Percentiles rank a stretch among this genome's conserved stretches.
Evolutionary conservation across 108 stramenopile species (phyloP).

Genomic region (Nitzschia inconspicua): DNA sequence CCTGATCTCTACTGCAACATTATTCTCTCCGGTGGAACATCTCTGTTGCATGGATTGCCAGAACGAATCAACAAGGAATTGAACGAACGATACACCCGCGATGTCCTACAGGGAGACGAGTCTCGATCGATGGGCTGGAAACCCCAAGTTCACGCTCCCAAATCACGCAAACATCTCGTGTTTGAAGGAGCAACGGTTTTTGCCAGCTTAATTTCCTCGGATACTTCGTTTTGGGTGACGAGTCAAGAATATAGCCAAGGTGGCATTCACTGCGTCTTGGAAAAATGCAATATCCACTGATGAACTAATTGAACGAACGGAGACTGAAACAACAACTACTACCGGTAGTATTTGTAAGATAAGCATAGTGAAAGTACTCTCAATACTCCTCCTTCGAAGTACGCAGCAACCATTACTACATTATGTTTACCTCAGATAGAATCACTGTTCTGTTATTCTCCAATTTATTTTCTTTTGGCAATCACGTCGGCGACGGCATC

Average conservation of each 20-base stretch:
- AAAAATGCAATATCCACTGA: constrained; percentile 17
- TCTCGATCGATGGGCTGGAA: constrained; percentile 10
- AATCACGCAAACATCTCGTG: constrained; percentile 10
- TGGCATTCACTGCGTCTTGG: constrained; percentile 13
- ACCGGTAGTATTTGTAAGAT: neutral
- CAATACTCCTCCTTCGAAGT: neutral
- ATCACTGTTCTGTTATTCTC: neutral
- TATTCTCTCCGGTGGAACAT: constrained; percentile 7
- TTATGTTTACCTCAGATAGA: neutral
- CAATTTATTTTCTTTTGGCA: constrained; percentile 12
- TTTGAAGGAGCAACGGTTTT: constrained; percentile 29
- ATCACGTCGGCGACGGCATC: constrained; percentile 31
- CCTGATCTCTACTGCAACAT: constrained; percentile 6
- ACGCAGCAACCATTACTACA: neutral
- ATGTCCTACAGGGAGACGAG: neutral
- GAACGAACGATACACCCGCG: constrained; percentile 3
- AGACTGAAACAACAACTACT: neutral
- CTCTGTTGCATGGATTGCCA: neutral
- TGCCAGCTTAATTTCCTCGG: constrained; percentile 13
- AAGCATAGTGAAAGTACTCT: neutral
- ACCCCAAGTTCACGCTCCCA: constrained; percentile 18
- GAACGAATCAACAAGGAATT: constrained; percentile 1
- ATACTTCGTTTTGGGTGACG: constrained; percentile 15
- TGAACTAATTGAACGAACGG: neutral
- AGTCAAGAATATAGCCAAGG: constrained; percentile 1